Conservation (phyloP, 768 basidiomycete species). For the Pleurotus cornucopiae region DNA sequence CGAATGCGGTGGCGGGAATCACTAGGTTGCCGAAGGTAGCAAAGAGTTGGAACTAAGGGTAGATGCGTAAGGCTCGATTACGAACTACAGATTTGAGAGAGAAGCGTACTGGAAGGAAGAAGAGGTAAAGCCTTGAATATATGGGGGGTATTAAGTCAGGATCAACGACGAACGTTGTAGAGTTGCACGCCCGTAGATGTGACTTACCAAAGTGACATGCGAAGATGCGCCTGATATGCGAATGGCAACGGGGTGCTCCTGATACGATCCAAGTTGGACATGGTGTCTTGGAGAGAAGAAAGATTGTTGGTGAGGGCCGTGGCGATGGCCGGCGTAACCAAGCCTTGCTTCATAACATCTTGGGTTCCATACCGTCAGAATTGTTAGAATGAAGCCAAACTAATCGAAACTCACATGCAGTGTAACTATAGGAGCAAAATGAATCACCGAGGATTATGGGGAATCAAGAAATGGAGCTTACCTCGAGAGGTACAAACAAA, state of each 20-base stretch:
- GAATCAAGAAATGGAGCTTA: slow-evolving; percentile 17
- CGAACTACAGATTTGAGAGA: slow-evolving; percentile 24
- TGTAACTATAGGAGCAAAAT: slow-evolving; percentile 29
- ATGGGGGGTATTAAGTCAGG: background rate
- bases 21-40: slow-evolving; percentile 39
- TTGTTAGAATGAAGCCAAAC: background rate
- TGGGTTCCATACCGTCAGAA: slow-evolving; percentile 11
- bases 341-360: slow-evolving; percentile 37
- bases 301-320: slow-evolving; percentile 44
- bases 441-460: slow-evolving; percentile 3
- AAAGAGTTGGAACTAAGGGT: slow-evolving; percentile 47
- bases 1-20: slow-evolving; percentile 62
- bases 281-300: slow-evolving; percentile 47
- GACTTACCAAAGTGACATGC: slow-evolving; percentile 55
- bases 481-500: slow-evolving; percentile 51
- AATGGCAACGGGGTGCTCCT: slow-evolving; percentile 64
- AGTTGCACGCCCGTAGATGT: background rate
- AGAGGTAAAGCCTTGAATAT: slow-evolving; percentile 24
- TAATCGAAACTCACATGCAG: slow-evolving; percentile 26
- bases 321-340: slow-evolving; percentile 48
- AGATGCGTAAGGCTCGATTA: slow-evolving; percentile 2
- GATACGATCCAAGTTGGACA: slow-evolving; percentile 58
- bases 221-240: slow-evolving; percentile 64
- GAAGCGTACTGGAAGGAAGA: slow-evolving; percentile 36
- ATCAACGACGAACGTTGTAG: no score